Evolutionary conservation across 805 yeast species (phyloP).

Genomic region (Sugiyamaella smithiae): DNA sequence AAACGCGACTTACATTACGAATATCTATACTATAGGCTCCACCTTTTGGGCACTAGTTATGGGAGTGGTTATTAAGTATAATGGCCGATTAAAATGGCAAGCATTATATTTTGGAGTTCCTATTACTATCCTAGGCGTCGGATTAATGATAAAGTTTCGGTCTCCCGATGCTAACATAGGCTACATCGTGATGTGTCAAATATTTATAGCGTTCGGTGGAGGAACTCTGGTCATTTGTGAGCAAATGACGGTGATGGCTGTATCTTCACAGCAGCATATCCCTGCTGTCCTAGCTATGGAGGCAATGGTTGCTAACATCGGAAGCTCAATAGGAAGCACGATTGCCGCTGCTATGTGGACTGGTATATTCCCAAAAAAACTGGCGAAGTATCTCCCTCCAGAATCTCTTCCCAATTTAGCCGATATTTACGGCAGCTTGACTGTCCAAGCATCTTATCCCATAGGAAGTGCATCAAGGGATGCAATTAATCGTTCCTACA

Average conservation of each 20-base stretch:
- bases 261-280: conserved; percentile 54
- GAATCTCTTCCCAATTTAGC: conserved; percentile 9
- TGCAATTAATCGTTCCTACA: conserved; percentile 20
- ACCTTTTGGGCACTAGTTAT: conserved; percentile 51
- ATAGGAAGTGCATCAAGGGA: conserved; percentile 13
- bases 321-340: conserved; percentile 55
- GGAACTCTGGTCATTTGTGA: conserved; percentile 57
- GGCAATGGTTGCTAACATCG: conserved; percentile 51
- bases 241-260: conserved; percentile 52
- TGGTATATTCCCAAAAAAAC: conserved; percentile 29
- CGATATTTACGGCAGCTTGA: conserved; percentile 7
- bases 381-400: conserved; percentile 31
- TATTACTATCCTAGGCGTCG: conserved; percentile 56
- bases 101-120: conserved; percentile 48
- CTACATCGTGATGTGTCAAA: conserved; percentile 57
- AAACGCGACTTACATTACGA: conserved; percentile 46
- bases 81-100: conserved; percentile 42
- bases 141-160: conserved; percentile 51
- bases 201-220: conserved; percentile 60
- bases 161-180: conserved; percentile 43
- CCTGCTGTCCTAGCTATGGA: conserved; percentile 51
- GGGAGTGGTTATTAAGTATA: conserved; percentile 49
- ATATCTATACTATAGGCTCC: conserved; percentile 17
- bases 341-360: conserved; percentile 65
- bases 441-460: conserved; percentile 13